These are phyloP conservation scores for Scedosporium dehoogii DNA, from an alignment of 2,329 filamentous ascomycete genomes.

Conservation along the genomic window DNA sequence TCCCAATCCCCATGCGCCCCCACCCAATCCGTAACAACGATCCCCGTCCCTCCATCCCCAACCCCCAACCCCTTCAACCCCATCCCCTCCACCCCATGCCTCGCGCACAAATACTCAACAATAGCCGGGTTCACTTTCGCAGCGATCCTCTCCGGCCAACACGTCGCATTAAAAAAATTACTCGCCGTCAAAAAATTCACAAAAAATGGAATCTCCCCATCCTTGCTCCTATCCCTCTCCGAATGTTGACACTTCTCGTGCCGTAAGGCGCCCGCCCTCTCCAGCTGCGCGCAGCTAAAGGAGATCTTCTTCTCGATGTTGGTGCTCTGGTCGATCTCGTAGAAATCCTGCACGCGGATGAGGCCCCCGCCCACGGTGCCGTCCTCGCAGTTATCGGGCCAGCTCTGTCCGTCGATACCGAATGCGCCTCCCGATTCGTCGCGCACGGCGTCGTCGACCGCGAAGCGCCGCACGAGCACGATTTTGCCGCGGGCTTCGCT, in stretches of 20 bases:
- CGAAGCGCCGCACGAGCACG: conserved; percentile 75
- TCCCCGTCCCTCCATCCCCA: conserved; percentile 69
- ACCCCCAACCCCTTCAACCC: conserved; percentile 40
- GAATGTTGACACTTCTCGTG: conserved; percentile 11
- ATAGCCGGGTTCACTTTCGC: conserved; percentile 75
- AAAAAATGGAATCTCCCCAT: conserved; percentile 52
- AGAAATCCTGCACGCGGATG: conserved; percentile 88
- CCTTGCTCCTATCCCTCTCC: background rate
- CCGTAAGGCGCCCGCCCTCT: conserved; percentile 50
- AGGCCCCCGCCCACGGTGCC: conserved; percentile 59
- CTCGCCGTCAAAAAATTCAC: conserved; percentile 86
- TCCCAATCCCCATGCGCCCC: conserved; percentile 85
- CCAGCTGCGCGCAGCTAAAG: conserved; percentile 64
- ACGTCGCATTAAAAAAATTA: conserved; percentile 87
- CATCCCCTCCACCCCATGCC: conserved; percentile 42
- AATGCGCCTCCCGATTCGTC: conserved; percentile 38
- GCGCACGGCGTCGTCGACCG: conserved; percentile 40
- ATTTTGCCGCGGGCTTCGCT: conserved; percentile 74
- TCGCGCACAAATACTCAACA: conserved; percentile 50
- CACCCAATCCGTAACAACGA: conserved; percentile 92
- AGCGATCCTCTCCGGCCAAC: conserved; percentile 91
- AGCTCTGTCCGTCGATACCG: conserved; percentile 53
- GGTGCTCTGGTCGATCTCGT: conserved; percentile 67
- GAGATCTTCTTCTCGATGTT: conserved; percentile 75
- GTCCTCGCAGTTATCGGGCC: conserved; percentile 85